Evolutionary conservation across 495 filamentous ascomycete genomes (phyloP).

Genomic region (Penicillium salamii): DNA sequence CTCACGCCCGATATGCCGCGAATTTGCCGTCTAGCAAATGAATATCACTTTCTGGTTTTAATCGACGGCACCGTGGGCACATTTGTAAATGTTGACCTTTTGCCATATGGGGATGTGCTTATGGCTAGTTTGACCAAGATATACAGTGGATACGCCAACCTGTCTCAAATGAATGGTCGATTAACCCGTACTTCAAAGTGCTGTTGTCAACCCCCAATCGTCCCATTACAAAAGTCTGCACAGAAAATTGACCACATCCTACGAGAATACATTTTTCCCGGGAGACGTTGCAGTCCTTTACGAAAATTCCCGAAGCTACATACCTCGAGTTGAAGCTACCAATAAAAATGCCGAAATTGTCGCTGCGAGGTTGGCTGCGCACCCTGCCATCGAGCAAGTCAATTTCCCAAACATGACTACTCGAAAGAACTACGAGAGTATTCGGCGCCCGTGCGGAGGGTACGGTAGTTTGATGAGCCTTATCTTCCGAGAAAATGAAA

Average conservation of each 20-base stretch:
- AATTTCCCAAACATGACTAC: neutral
- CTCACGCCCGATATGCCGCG: conserved; percentile 38
- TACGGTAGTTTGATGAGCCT: neutral
- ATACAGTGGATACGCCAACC: neutral
- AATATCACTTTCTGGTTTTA: conserved; percentile 41
- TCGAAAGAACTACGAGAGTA: neutral
- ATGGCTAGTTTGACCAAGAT: neutral
- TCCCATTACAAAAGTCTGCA: neutral
- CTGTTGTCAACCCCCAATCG: neutral
- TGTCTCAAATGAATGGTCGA: neutral
- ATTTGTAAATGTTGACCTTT: conserved; percentile 42
- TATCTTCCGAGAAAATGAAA: neutral
- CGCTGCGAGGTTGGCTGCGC: neutral
- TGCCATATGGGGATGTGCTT: conserved; percentile 12
- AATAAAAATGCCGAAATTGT: neutral
- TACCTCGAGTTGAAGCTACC: neutral
- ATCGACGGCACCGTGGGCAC: conserved; percentile 48
- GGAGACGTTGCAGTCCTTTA: neutral
- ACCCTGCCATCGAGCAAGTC: neutral
- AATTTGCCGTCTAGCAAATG: conserved; percentile 31
- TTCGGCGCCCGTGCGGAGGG: neutral
- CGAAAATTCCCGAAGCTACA: neutral
- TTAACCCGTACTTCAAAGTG: neutral
- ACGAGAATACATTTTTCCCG: neutral
- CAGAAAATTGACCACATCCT: neutral